phyloP scores from a whole-genome alignment of 192 early-diverging fungal genomes.

The Phlyctochytrium arcticum region DNA sequence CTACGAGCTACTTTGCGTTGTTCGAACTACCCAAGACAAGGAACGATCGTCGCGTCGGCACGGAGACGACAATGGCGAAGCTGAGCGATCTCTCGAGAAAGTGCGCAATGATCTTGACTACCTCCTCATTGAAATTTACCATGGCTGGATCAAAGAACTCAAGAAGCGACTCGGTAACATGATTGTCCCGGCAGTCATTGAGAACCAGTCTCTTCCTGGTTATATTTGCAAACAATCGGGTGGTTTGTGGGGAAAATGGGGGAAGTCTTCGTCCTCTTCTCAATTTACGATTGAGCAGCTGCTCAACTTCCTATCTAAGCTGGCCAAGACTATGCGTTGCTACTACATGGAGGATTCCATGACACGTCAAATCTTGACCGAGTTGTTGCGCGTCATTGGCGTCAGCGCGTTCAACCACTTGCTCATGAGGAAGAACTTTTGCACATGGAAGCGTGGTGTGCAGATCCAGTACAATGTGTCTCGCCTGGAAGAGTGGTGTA shows the following conservation, averaged over 20 bases:
- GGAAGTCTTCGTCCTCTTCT: conserved; percentile 65
- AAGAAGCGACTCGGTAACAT: conserved; percentile 93
- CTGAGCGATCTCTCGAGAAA: conserved; percentile 79
- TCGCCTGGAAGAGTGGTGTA: conserved; percentile 98
- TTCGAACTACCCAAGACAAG: conserved; percentile 61
- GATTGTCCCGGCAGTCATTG: conserved; percentile 94
- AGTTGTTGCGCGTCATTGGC: conserved; percentile 93
- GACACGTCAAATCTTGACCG: conserved; percentile 88
- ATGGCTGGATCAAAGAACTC: conserved; percentile 96
- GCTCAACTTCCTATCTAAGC: conserved; percentile 87
- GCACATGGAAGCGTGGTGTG: conserved; percentile 98
- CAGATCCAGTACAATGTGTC: conserved; percentile 99
- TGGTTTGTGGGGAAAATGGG: conserved; percentile 87
- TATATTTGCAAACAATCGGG: conserved; percentile 87
- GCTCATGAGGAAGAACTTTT: conserved; percentile 97
- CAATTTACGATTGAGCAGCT: conserved; percentile 96
- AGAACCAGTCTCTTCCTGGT: conserved; percentile 90
- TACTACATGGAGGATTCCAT: conserved; percentile 94
- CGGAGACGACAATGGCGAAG: conserved; percentile 30
- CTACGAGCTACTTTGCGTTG: conserved; percentile 89
- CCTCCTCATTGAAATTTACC: conserved; percentile 91
- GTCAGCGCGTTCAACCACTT: conserved; percentile 95
- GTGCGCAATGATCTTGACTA: conserved; percentile 88
- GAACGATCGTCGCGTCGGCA: conserved; percentile 17
- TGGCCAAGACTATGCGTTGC: conserved; percentile 93